Evolutionary conservation across 345 rosid species (phyloP), one percentile per base, ranked within the genome.

Genomic region (Eucalyptus guilfoylei): DNA sequence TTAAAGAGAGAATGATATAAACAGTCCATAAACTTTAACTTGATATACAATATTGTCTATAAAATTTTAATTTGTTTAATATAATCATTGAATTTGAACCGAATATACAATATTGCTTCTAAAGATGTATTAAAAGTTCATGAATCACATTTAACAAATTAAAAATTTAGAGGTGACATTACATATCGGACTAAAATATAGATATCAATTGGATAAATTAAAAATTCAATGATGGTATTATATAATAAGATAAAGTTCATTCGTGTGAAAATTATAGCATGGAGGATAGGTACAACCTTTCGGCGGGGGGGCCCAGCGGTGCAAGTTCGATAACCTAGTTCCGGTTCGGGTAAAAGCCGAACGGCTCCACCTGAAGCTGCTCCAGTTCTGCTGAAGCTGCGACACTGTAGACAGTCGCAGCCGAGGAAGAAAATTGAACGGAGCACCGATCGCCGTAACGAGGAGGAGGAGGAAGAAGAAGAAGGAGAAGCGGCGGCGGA

Each of bases 211-310:
- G 5, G 3, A n/a, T 15, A 67, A 67, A 16, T n/a, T 15, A n/a
- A n/a, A 67, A n/a, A 1, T n/a, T n/a, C 0, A n/a, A 0, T 0
- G 0, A 15, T 0, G 0, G 4, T n/a, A 64, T 14, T n/a, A 7
- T n/a, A 17, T 1, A 50, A 50, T 50, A 50, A 50, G 9, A 52
- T 52, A 52, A 8, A 52, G 58, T 52, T 52, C 5, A 19, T 52
- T 1, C 19, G 10, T 8, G 10, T 19, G 19, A 52, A 19, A 2
- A 19, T 52, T 19, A 19, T 52, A 52, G 19, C 58, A 52, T 19
- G 2, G 23, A 2, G 55, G 24, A 52, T 52, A 64, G 76, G 34
- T 64, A n/a, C 76, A 17, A 3, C 81, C 81, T 5, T 21, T 11
- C 1, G 9, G 83, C 47, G 15, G 24, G 49, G 49, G 47, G 83